Evolutionary conservation across 2,329 filamentous ascomycete species (phyloP), one percentile per base, ranked within the genome.

Genomic region (Zelopaecilomyces penicillatus): DNA sequence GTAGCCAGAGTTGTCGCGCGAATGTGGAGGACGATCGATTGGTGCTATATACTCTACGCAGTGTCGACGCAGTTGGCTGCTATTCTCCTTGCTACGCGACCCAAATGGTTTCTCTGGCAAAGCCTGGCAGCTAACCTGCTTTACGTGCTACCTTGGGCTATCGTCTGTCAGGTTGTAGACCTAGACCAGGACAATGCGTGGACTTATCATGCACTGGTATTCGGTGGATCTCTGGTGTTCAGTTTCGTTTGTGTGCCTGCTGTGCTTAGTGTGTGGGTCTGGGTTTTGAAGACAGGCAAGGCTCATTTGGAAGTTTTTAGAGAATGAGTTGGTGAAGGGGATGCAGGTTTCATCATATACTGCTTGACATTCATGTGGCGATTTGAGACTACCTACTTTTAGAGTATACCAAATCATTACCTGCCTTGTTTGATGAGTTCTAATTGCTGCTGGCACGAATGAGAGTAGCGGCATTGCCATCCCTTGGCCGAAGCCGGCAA

Each of bases 11-110:
- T 87, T 34, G 79, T 78, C 0, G 73, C 72, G 4, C 71, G 76
- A 27, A 88, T 87, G 81, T 86, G 82, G 66, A 58, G 66, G 44
- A 74, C 69, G 0, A 73, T 78, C 6, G 75, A 80, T 51, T 80
- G 74, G 74, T 87, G 82, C 54, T 87, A 87, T 54, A 73, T 87
- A 29, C 77, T 85, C 56, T 87, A 84, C 48, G 82, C 78, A 0
- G 59, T 78, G 12, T 79, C 76, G 1, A 84, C 76, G 1, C 81
- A 86, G 54, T 63, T 87, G 0, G 79, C 81, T 0, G 74, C 79
- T 0, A 66, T 87, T 0, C 60, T 88, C 0, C 68, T 85, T 0
- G 78, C 83, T 0, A 85, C 82, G 0, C 64, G 71, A 0, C 82
- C 82, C 0, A 65, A 65, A 2, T 87, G 80, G 82, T 87, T 85